These are phyloP conservation scores for Amauroascus niger DNA, from an alignment of 2,329 filamentous ascomycete genomes.

Conservation along the genomic window DNA sequence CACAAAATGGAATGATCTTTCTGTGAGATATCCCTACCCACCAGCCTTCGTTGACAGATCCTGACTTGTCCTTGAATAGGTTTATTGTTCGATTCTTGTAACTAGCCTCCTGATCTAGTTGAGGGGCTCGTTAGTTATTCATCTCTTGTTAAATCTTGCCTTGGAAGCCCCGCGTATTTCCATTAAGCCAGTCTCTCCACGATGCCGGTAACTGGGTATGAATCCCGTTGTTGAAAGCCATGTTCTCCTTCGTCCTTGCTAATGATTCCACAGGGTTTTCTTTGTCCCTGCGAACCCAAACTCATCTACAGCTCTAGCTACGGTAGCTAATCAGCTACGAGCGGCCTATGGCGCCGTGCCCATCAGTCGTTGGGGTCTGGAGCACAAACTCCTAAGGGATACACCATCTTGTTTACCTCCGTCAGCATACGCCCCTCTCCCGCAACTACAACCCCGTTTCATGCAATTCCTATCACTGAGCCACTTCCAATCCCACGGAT, in stretches of 20 bases:
- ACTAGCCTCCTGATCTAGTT: too few species aligned
- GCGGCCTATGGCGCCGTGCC: slow-evolving; percentile 29
- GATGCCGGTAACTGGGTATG: slow-evolving; percentile 25
- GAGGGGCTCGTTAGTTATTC: neutral
- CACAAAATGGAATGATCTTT: too few species aligned
- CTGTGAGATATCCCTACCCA: too few species aligned
- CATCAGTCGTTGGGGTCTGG: slow-evolving; percentile 33
- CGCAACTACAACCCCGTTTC: slow-evolving; percentile 27
- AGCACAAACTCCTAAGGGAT: slow-evolving; percentile 37
- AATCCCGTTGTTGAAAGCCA: neutral
- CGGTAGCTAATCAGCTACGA: slow-evolving; percentile 33
- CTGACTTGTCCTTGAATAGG: neutral
- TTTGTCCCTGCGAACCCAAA: slow-evolving; percentile 37
- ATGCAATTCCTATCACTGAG: slow-evolving; percentile 37
- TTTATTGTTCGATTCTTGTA: neutral
- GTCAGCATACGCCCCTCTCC: slow-evolving; percentile 25
- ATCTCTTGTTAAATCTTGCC: neutral
- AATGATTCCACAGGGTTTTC: slow-evolving; percentile 28
- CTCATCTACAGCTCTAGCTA: slow-evolving; percentile 28
- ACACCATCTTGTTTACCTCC: slow-evolving; percentile 34
- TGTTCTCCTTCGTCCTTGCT: slow-evolving; percentile 5
- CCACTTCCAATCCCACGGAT: slow-evolving; percentile 34
- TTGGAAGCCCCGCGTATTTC: neutral
- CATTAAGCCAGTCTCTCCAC: neutral
- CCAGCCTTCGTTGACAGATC: neutral